Evolutionary conservation across 139 green algal genomes (phyloP), one percentile per base, ranked within the genome.

Genomic region (Auxenochlorella pyrenoidosa): DNA sequence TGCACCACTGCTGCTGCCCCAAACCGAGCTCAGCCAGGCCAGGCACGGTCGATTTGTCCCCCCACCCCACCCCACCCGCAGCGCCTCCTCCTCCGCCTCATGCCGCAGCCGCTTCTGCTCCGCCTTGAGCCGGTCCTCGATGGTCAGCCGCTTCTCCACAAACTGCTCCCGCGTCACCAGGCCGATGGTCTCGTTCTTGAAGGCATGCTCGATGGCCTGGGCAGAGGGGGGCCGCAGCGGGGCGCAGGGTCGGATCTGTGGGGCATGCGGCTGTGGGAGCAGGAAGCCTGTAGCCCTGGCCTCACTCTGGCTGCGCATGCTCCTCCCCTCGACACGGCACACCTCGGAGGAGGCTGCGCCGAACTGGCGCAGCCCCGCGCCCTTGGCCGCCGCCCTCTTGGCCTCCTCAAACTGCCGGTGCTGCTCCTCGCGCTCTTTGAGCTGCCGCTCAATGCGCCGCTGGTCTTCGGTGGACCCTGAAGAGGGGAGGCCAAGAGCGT

Each of bases 151-250:
- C 89, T 97, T 98, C 83, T 96, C 91, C 32, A 98, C 87, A 89
- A 99, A 99, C 88, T 99, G 94, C 40, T 97, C 94, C 34, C 95
- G 94, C 0, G 97, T 98, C 3, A 99, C 97, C 32, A 99, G 91
- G 0, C 97, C 97, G 41, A 99, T 92, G 0, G 97, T 99, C 89
- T 99, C 94, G 54, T 94, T 96, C 90, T 98, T 98, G 91, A 99
- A 99, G 8, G 96, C 97, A 28, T 94, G 89, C 88, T 99, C 97
- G 10, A 98, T 79, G 2, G 90, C 90, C 92, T 97, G 78, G 24
- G 18, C 1, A 26, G 22, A 43, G 12, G 36, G 36, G 36, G 2
- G 43, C 58, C 63, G 38, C 13, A 22, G 30, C 32, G 32, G 30
- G 51, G 47, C 1, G 19, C 16, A 36, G 8, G 30, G 79, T 70